These are phyloP conservation scores for Pharnaceum exiguum DNA, from an alignment of 148 eudicot species.

Conservation along the genomic window DNA sequence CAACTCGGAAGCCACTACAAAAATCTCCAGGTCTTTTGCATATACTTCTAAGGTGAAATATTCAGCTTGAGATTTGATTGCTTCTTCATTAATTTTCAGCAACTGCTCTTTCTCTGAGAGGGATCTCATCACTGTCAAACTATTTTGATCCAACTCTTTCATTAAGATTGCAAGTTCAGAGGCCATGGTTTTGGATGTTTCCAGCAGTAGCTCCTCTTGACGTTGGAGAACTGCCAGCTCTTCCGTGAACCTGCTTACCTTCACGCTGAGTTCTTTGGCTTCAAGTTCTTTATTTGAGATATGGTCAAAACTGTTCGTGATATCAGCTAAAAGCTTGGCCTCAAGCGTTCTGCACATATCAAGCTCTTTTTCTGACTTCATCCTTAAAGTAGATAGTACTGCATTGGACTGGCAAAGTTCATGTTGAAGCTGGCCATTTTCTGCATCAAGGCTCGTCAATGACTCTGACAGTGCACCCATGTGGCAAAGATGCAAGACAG, in stretches of 20 bases:
- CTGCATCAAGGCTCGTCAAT: constrained; percentile 56
- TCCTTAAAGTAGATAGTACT: constrained; percentile 43
- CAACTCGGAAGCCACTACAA: constrained; percentile 49
- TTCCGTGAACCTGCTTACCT: constrained; percentile 51
- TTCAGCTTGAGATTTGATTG: constrained; percentile 39
- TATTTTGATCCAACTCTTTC: constrained; percentile 50
- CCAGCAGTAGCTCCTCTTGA: constrained; percentile 71
- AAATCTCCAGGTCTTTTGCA: constrained; percentile 66
- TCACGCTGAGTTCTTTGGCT: constrained; percentile 38
- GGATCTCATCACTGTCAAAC: constrained; percentile 34
- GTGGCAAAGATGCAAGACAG: constrained; percentile 69
- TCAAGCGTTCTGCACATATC: constrained; percentile 46
- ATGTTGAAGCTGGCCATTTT: constrained; percentile 58
- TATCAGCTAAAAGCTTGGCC: constrained; percentile 61
- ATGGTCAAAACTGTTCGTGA: constrained; percentile 49
- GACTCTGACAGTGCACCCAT: constrained; percentile 67
- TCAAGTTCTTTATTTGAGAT: constrained; percentile 59
- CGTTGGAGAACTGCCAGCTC: constrained; percentile 51
- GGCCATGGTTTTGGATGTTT: constrained; percentile 53
- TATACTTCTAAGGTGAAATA: constrained; percentile 35
- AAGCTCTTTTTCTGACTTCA: constrained; percentile 50
- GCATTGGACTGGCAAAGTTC: constrained; percentile 62
- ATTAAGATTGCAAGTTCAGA: constrained; percentile 51
- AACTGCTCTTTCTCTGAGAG: constrained; percentile 44
- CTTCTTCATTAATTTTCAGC: constrained; percentile 41